Evolutionary conservation across 495 filamentous ascomycete genomes (phyloP), one percentile per base, ranked within the genome.

Genomic region (Penicillium silybi): DNA sequence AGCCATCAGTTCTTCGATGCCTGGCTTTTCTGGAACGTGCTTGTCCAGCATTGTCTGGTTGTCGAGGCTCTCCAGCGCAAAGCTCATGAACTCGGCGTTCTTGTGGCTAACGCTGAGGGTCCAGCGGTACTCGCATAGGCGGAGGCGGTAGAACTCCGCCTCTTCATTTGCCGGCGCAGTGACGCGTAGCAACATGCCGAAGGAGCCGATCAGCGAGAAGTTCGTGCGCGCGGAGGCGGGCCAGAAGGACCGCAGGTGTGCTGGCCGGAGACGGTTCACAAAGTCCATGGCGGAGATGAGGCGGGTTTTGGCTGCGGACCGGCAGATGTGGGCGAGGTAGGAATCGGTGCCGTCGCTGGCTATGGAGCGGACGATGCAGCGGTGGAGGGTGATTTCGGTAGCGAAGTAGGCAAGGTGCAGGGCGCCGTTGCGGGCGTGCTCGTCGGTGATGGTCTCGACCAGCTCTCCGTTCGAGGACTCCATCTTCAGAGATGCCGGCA

Each of bases 91-190:
- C 50, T 85, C 80, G 22, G 91, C 91, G 35, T 86, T 84, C 61
- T 90, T 89, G 53, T 82, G 83, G 66, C 83, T 88, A 27, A 97
- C 92, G 32, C 84, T 85, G 53, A 98, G 73, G 1, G 92, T 97
- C 93, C 93, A 98, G 41, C 89, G 76, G 65, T 96, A 97, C 74
- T 98, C 93, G 51, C 83, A 83, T 10, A 97, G 75, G 3, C 93
- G 75, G 2, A 86, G 78, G 18, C 87, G 83, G 70, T 98, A 98
- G 79, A 96, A 98, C n/a, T 95, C 90, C 4, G 89, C 89, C 69
- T 98, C 93, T 67, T 97, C 92, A 17, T 81, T 77, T 10, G 85
- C 88, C 0, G 92, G 92, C 0, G 86, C 85, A 0, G 90, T 93
- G 22, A 92, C 88, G 78, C 89, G 91, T 0, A 98, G 80, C 6